Percentiles rank a stretch among this genome's conserved stretches.
These are phyloP conservation scores for Penicillium waksmanii DNA, from an alignment of 495 filamentous ascomycete genomes.

Conservation along the genomic window DNA sequence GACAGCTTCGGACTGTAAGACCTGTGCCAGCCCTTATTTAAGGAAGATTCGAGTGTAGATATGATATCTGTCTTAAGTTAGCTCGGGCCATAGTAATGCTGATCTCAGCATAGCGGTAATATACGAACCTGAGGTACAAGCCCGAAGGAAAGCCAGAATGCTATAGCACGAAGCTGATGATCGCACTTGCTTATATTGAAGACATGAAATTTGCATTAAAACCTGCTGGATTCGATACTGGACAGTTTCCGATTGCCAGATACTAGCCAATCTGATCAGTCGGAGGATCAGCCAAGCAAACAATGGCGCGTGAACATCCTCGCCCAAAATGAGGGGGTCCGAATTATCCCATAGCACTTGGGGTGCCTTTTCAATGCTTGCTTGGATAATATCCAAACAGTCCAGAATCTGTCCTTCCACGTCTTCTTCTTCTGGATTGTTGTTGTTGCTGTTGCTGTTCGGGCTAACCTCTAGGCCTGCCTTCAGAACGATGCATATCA, in stretches of 20 bases:
- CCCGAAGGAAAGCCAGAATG: slow-evolving; percentile 37
- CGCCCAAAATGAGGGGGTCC: slow-evolving; percentile 44
- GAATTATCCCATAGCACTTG: slow-evolving; percentile 60
- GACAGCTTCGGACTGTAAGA: slow-evolving; percentile 17
- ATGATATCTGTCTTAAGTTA: slow-evolving; percentile 43
- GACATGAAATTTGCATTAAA: slow-evolving; percentile 37
- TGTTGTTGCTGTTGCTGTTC: slow-evolving; percentile 43
- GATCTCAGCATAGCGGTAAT: not conserved
- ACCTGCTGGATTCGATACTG: slow-evolving; percentile 35
- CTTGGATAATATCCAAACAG: slow-evolving; percentile 72
- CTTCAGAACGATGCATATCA: slow-evolving; percentile 81
- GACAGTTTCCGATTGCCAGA: slow-evolving; percentile 29
- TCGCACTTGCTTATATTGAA: slow-evolving; percentile 41
- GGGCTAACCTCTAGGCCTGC: slow-evolving; percentile 71
- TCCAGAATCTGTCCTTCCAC: slow-evolving; percentile 62
- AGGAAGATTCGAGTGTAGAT: slow-evolving; percentile 33
- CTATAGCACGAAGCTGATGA: slow-evolving; percentile 33
- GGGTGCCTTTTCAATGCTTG: slow-evolving; percentile 75
- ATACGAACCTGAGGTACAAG: slow-evolving; percentile 43
- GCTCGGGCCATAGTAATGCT: slow-evolving; percentile 2
- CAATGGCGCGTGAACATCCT: slow-evolving; percentile 63
- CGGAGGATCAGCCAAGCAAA: slow-evolving; percentile 73
- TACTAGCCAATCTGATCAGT: slow-evolving; percentile 37
- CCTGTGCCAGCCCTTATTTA: slow-evolving; percentile 8
- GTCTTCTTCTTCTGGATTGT: slow-evolving; percentile 47